Evolutionary conservation across 768 basidiomycete species (phyloP).

Genomic region (Pleurotus djamor): DNA sequence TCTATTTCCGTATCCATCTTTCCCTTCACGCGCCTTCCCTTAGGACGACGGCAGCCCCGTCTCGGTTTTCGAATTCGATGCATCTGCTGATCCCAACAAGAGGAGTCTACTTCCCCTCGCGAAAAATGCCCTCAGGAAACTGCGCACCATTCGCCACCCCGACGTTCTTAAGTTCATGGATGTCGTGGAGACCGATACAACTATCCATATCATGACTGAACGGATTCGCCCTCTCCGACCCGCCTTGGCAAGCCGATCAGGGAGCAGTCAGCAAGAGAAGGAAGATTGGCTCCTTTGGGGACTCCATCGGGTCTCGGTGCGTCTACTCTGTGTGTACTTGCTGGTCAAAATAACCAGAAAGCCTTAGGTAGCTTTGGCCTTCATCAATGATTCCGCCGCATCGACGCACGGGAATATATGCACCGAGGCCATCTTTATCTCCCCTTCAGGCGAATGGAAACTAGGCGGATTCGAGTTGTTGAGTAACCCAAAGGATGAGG

Average conservation of each 20-base stretch:
- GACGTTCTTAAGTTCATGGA: conserved; percentile 97
- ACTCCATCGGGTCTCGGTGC: conserved; percentile 82
- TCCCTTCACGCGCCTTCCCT: conserved; percentile 12
- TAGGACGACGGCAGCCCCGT: conserved; percentile 87
- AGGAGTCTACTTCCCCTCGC: conserved; percentile 72
- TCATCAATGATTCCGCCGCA: conserved; percentile 80
- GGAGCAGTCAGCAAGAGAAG: conserved; percentile 56
- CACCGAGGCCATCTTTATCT: conserved; percentile 81
- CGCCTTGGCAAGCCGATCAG: conserved; percentile 61
- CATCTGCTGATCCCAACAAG: conserved; percentile 49
- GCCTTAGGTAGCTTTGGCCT: conserved; percentile 78
- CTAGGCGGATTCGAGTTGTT: conserved; percentile 92
- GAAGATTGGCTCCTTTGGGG: conserved; percentile 97
- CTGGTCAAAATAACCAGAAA: conserved; percentile 8
- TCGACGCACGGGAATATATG: conserved; percentile 85
- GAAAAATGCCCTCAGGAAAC: conserved; percentile 85
- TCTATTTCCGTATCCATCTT: conserved; percentile 11
- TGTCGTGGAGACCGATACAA: conserved; percentile 83
- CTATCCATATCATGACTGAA: conserved; percentile 93
- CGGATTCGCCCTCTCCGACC: conserved; percentile 75
- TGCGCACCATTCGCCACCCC: conserved; percentile 91
- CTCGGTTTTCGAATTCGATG: conserved; percentile 92
- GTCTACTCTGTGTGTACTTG: conserved; percentile 24
- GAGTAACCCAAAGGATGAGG: conserved; percentile 79
- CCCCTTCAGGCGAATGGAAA: conserved; percentile 95